These are phyloP conservation scores for Alternaria arborescens DNA, from an alignment of 2,329 filamentous ascomycete species.

Conservation along the genomic window DNA sequence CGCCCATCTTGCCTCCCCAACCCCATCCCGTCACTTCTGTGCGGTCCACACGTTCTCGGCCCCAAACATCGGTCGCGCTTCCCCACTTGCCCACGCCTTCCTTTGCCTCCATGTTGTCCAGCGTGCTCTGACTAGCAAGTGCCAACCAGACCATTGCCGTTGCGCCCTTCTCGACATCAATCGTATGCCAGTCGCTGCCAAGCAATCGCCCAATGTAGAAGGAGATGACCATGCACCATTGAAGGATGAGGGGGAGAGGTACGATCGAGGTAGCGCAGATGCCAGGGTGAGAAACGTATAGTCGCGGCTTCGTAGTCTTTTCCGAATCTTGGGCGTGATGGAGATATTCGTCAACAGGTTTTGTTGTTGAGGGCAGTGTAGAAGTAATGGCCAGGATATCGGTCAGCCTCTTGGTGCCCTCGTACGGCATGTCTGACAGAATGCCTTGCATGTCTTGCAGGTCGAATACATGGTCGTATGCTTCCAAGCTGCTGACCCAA, in stretches of 20 bases:
- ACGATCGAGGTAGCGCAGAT: conserved; percentile 85
- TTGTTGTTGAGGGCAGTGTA: conserved; percentile 69
- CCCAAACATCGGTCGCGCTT: conserved; percentile 68
- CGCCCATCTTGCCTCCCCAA: conserved; percentile 64
- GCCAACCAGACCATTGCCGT: conserved; percentile 80
- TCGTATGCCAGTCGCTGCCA: conserved; percentile 88
- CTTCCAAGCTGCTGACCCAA: conserved; percentile 88
- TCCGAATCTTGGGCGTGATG: conserved; percentile 17
- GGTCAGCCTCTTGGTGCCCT: conserved; percentile 85
- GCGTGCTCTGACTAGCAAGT: conserved; percentile 69
- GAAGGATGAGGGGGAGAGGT: conserved; percentile 74
- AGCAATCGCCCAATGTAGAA: conserved; percentile 78
- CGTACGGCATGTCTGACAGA: conserved; percentile 72
- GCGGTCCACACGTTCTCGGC: conserved; percentile 70
- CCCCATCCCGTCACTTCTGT: conserved; percentile 92
- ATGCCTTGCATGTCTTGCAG: conserved; percentile 80
- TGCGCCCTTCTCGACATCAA: conserved; percentile 79
- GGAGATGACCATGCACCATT: conserved; percentile 71
- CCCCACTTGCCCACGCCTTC: conserved; percentile 82
- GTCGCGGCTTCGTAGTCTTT: conserved; percentile 60
- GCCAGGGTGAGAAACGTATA: conserved; percentile 86
- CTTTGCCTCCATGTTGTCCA: conserved; percentile 63
- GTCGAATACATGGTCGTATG: conserved; percentile 65
- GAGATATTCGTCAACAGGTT: conserved; percentile 51
- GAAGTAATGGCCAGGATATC: conserved; percentile 82